phyloP scores from a whole-genome alignment of 1,139 yeast species.

The Pichia sp. region DNA sequence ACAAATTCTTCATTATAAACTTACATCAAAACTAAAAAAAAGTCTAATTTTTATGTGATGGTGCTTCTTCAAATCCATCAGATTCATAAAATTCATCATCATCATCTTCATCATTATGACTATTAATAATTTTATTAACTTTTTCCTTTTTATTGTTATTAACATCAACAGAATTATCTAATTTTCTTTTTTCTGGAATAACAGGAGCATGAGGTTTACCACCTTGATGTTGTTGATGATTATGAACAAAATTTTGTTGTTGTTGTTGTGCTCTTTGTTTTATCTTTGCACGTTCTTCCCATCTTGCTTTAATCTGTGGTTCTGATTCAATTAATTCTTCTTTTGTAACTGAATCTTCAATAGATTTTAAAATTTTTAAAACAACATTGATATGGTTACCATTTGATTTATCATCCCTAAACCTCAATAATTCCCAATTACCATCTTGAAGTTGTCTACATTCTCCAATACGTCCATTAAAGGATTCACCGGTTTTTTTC shows the following conservation, averaged over 20 bases:
- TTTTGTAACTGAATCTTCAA: conserved; percentile 77
- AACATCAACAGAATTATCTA: background rate
- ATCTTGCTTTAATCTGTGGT: conserved; percentile 38
- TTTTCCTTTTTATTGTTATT: conserved; percentile 11
- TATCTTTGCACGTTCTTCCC: conserved; percentile 41
- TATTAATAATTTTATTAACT: background rate
- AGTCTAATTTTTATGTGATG: conserved; percentile 22
- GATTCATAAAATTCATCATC: conserved; percentile 30
- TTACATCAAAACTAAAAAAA: no score
- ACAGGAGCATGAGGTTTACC: conserved; percentile 1
- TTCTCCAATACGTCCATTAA: conserved; percentile 88
- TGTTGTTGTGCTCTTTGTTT: conserved; percentile 18
- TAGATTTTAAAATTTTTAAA: conserved; percentile 73
- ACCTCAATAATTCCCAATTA: conserved; percentile 79
- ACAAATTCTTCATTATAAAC: no score
- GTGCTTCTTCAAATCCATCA: conserved; percentile 34
- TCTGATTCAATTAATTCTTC: conserved; percentile 59
- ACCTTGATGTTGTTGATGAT: background rate
- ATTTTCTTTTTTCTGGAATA: conserved; percentile 12
- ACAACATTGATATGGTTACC: conserved; percentile 84
- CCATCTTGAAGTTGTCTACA: conserved; percentile 53
- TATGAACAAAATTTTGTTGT: conserved; percentile 19
- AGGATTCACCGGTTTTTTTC: conserved; percentile 66
- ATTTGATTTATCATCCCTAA: conserved; percentile 85
- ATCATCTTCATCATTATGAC: conserved; percentile 9